Percentiles rank a stretch among this genome's conserved stretches.
Evolutionary conservation across 2,329 filamentous ascomycete genomes (phyloP).

Genomic region (Neopestalotiopsis rosae): DNA sequence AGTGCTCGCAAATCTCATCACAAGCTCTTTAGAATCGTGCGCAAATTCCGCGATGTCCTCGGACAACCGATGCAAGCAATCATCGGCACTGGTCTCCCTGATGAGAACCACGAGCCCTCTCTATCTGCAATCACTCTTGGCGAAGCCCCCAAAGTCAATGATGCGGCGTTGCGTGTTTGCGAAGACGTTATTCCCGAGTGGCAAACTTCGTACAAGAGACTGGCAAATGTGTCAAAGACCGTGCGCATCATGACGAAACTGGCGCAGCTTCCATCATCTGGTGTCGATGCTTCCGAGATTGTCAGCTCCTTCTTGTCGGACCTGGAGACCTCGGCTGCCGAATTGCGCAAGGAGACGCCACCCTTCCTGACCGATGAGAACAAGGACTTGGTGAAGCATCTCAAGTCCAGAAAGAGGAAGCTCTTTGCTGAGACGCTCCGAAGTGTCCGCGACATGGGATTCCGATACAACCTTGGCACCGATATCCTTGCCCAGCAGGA

Average conservation of each 20-base stretch:
- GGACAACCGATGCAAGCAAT: constrained; percentile 76
- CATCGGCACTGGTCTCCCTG: constrained; percentile 63
- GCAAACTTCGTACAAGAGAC: constrained; percentile 61
- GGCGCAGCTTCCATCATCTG: constrained; percentile 55
- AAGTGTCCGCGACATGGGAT: constrained; percentile 84
- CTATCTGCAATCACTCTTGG: background rate
- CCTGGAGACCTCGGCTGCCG: constrained; percentile 69
- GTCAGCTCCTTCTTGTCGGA: constrained; percentile 73
- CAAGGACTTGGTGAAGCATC: constrained; percentile 80
- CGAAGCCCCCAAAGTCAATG: constrained; percentile 31
- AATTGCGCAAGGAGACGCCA: constrained; percentile 85
- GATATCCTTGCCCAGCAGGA: constrained; percentile 76
- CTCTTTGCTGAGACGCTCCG: constrained; percentile 89
- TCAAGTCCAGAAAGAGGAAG: constrained; percentile 89
- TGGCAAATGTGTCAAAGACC: constrained; percentile 73
- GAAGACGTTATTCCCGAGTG: constrained; percentile 43
- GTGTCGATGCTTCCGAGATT: constrained; percentile 61
- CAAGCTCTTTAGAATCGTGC: constrained; percentile 88
- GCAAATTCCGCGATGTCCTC: constrained; percentile 84
- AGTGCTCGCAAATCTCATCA: constrained; percentile 90
- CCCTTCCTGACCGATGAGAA: constrained; percentile 84
- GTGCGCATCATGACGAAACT: constrained; percentile 76
- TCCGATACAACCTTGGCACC: constrained; percentile 80
- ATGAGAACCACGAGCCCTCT: constrained; percentile 40
- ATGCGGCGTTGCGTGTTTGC: constrained; percentile 39